Evolutionary conservation across 257 asterid species (phyloP).

Genomic region (Ilex aquifolium): DNA sequence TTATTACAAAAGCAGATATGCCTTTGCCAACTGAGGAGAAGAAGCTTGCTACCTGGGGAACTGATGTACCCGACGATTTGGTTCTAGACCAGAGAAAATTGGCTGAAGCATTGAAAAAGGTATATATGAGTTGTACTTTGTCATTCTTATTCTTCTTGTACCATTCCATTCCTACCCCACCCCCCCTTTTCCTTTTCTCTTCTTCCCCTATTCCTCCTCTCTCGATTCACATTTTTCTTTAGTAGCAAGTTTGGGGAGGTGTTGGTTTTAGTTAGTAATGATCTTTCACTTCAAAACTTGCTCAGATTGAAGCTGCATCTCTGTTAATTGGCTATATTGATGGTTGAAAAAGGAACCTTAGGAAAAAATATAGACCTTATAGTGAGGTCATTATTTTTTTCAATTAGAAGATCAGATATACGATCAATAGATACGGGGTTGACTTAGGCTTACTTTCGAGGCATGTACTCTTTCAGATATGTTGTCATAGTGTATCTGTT

Average conservation of each 20-base stretch:
- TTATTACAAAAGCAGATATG: constrained; percentile 31
- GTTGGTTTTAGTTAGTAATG: not conserved
- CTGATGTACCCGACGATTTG: constrained; percentile 83
- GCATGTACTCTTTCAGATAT: not conserved
- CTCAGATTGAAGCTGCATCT: too few species aligned
- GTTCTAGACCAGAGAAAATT: constrained; percentile 63
- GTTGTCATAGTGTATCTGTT: not conserved
- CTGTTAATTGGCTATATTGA: too few species aligned
- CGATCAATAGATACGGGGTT: too few species aligned
- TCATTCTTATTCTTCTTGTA: not conserved
- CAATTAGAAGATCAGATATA: not conserved
- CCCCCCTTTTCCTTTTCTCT: too few species aligned
- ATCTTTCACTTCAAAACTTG: not conserved
- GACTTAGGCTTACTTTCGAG: too few species aligned
- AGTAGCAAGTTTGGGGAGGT: not conserved
- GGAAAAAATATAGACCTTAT: not conserved
- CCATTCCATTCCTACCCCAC: too few species aligned
- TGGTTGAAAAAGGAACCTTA: not conserved
- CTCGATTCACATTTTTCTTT: not conserved
- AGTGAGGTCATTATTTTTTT: not conserved
- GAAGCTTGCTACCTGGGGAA: constrained; percentile 83
- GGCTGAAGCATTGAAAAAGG: constrained; percentile 73
- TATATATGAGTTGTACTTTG: constrained; percentile 8
- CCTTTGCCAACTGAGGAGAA: constrained; percentile 54
- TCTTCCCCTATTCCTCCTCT: too few species aligned